Percentiles rank a stretch among this genome's conserved stretches.
These are phyloP conservation scores for Ceratobasidium papillatum DNA, from an alignment of 1,284 basidiomycete species.

Conservation along the genomic window DNA sequence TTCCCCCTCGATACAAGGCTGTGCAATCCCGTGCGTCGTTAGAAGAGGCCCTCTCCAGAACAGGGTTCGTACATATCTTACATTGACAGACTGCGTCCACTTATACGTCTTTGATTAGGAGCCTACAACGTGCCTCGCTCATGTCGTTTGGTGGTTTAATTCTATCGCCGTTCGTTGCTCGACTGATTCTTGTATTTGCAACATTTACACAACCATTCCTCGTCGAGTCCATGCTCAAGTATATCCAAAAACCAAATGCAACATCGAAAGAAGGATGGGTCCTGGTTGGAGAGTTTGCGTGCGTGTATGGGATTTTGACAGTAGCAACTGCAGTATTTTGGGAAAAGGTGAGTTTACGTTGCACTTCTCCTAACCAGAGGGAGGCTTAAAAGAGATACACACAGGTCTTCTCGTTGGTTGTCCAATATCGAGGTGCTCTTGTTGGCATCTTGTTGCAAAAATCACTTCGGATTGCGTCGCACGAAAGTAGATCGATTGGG, in stretches of 20 bases:
- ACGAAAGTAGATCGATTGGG: slow-evolving; percentile 35
- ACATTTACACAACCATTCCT: slow-evolving; percentile 49
- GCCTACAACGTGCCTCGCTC: slow-evolving; percentile 33
- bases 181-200: slow-evolving; percentile 45
- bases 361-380: background rate
- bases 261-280: slow-evolving; percentile 47
- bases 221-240: slow-evolving; percentile 46
- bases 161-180: slow-evolving; percentile 45
- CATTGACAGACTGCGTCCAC: too few relatives aligned
- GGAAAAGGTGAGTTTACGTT: slow-evolving; percentile 46
- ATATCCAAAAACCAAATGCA: slow-evolving; percentile 42
- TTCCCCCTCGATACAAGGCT: background rate
- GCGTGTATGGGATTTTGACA: slow-evolving; percentile 46
- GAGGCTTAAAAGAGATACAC: background rate
- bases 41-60: background rate
- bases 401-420: slow-evolving; percentile 3
- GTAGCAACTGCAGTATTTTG: slow-evolving; percentile 48
- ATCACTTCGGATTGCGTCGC: slow-evolving; percentile 37
- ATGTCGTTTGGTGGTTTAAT: slow-evolving; percentile 33
- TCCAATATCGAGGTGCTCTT: slow-evolving; percentile 42
- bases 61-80: background rate
- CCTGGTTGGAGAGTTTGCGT: slow-evolving; percentile 47
- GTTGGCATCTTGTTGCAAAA: slow-evolving; percentile 43
- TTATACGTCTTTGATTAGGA: background rate
- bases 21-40: background rate